Evolutionary conservation across 495 filamentous ascomycete genomes (phyloP).

Genomic region (Endocarpon pusillum): DNA sequence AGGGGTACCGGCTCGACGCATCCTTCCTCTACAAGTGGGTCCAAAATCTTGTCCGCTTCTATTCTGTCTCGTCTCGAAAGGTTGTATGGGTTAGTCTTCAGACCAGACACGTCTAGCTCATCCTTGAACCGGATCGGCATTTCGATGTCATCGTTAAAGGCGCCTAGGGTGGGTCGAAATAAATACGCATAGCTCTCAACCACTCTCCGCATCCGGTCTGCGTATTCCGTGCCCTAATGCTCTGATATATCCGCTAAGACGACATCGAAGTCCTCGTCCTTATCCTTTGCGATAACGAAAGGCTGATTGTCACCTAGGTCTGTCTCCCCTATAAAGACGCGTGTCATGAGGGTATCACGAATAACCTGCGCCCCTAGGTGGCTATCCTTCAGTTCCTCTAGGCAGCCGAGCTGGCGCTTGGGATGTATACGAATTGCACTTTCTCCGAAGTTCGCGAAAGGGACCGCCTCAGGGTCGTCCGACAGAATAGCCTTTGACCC

Average conservation of each 20-base stretch:
- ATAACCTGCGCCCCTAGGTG: no score
- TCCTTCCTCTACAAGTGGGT: background rate
- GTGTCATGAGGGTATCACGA: background rate
- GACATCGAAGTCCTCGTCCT: background rate
- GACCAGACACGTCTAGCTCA: background rate
- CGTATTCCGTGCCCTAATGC: background rate
- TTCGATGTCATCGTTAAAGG: slow-evolving; percentile 2
- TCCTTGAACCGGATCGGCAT: slow-evolving; percentile 1
- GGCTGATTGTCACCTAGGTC: background rate
- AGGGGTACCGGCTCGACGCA: background rate
- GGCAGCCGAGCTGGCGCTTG: background rate
- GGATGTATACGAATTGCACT: background rate
- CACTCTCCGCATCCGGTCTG: background rate
- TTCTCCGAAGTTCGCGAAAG: background rate
- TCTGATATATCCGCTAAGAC: background rate
- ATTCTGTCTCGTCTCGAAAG: slow-evolving; percentile 2
- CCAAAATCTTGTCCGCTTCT: background rate
- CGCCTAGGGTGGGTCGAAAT: slow-evolving; percentile 1
- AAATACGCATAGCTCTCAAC: slow-evolving; percentile 1
- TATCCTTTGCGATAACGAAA: slow-evolving; percentile 1
- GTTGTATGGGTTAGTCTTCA: slow-evolving; percentile 2
- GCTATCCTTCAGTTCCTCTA: background rate
- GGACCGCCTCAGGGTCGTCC: background rate
- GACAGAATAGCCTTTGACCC: background rate
- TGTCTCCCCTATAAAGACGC: background rate